phyloP scores from a whole-genome alignment of 805 yeast genomes.

The Sugiyamaella qingdaonensis region DNA sequence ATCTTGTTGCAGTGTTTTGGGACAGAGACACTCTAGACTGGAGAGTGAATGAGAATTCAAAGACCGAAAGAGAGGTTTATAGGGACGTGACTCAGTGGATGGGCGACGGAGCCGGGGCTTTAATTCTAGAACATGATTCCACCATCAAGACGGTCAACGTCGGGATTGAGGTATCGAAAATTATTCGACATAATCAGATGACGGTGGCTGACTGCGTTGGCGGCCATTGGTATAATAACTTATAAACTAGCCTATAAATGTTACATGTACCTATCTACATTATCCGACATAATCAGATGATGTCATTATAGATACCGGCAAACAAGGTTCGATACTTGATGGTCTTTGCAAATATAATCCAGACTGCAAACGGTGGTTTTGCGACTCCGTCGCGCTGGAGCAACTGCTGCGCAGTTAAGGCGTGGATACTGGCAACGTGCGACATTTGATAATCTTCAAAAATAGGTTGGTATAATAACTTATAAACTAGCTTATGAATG shows the following conservation, averaged over 20 bases:
- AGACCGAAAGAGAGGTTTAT: constrained; percentile 50
- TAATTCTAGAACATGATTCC: constrained; percentile 86
- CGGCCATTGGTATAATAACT: constrained; percentile 38
- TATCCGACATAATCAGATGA: no score
- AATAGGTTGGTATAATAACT: constrained; percentile 26
- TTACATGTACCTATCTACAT: no score
- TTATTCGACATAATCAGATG: constrained; percentile 58
- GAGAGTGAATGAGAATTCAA: constrained; percentile 56
- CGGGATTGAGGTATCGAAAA: constrained; percentile 54
- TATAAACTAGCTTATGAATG: not conserved
- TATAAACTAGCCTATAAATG: not conserved
- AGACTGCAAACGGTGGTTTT: no score
- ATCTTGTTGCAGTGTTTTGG: constrained; percentile 87
- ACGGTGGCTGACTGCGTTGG: constrained; percentile 77
- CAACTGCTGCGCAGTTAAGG: no score
- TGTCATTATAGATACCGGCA: no score
- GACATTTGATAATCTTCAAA: no score
- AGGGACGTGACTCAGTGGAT: constrained; percentile 56
- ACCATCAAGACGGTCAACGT: constrained; percentile 60
- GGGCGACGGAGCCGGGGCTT: constrained; percentile 41
- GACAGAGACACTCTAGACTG: constrained; percentile 89
- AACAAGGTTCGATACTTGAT: no score
- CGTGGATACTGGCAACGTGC: no score
- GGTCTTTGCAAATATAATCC: no score
- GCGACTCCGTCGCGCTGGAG: no score